Evolutionary conservation across 176 grass and related monocot species (phyloP).

Genomic region (Oryza nivara): DNA sequence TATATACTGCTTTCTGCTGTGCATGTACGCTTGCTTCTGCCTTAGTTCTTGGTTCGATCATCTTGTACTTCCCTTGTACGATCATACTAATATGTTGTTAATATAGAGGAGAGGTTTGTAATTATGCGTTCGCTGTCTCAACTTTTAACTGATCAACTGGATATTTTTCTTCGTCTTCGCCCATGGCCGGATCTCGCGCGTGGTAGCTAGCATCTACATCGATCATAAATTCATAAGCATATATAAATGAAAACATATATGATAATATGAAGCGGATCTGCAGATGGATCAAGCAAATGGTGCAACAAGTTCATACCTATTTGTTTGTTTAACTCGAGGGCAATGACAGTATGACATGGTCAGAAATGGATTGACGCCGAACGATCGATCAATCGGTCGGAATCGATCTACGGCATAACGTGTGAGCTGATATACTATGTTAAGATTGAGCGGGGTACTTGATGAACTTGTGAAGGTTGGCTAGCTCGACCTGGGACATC

Average conservation of each 20-base stretch:
- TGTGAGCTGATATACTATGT: neutral
- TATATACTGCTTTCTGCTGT: neutral
- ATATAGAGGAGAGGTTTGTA: neutral
- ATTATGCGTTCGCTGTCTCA: neutral
- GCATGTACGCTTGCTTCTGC: neutral
- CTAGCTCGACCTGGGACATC: neutral
- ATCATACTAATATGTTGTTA: neutral
- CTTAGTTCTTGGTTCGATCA: slow-evolving; percentile 1
- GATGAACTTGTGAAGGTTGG: neutral
- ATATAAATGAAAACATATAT: neutral
- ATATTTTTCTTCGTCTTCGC: neutral
- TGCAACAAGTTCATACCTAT: neutral
- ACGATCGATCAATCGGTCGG: no score
- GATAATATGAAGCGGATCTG: no score
- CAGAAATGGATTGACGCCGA: neutral
- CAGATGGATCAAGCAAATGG: neutral
- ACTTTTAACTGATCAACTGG: neutral
- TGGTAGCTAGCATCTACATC: neutral
- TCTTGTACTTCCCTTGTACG: neutral
- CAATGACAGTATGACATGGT: neutral
- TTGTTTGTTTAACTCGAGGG: neutral
- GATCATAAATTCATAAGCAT: neutral
- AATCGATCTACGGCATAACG: neutral
- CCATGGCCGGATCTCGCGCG: neutral
- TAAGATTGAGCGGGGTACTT: neutral